Conservation (phyloP, 164 flowering plant species). For the Tinospora cordifolia region DNA sequence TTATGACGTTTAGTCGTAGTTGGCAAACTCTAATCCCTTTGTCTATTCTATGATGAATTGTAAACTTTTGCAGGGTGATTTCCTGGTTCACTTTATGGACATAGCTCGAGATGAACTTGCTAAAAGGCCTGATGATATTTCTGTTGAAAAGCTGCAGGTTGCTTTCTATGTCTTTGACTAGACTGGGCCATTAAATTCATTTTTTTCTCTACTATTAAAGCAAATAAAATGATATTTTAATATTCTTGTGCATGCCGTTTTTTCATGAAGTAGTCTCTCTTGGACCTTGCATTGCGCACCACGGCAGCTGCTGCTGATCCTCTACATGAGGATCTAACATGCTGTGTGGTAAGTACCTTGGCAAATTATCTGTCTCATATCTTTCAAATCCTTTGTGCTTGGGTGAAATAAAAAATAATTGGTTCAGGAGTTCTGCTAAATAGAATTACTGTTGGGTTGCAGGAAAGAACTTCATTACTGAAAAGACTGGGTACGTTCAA, state of each 20-base stretch:
- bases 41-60: background rate
- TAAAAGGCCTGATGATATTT: conserved; percentile 71
- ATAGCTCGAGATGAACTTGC: conserved; percentile 85
- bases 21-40: background rate
- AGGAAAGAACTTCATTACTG: conserved; percentile 79
- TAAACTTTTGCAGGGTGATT: conserved; percentile 62
- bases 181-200: background rate
- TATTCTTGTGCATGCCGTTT: conserved; percentile 4
- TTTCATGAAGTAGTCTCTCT: conserved; percentile 50
- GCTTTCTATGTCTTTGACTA: background rate
- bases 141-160: conserved; percentile 95
- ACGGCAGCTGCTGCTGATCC: conserved; percentile 97
- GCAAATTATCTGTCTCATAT: background rate
- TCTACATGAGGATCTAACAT: conserved; percentile 81
- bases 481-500: conserved; percentile 57
- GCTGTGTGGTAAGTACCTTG: conserved; percentile 65
- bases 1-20: background rate
- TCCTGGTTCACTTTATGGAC: conserved; percentile 97
- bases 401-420: conserved; percentile 1
- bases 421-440: background rate
- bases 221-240: background rate
- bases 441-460: conserved; percentile 18
- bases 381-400: background rate
- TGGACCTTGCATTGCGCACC: conserved; percentile 91
- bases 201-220: background rate